phyloP scores from a whole-genome alignment of 345 rosid genomes.

The Anacardium occidentale region DNA sequence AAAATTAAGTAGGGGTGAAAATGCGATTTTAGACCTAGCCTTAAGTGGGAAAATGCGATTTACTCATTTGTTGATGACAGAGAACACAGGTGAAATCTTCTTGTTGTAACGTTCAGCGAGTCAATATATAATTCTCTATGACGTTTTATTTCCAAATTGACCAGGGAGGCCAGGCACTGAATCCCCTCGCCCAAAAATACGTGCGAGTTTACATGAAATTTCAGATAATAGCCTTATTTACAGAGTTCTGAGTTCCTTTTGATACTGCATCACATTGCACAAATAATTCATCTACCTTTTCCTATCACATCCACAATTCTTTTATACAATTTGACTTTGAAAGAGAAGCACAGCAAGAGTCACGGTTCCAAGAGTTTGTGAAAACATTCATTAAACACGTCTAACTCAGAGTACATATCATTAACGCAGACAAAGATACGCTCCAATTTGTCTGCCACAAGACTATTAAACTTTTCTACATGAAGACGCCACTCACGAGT shows the following conservation, averaged over 20 bases:
- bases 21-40: no score
- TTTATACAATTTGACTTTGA: not conserved
- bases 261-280: not conserved
- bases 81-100: no score
- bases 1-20: no score
- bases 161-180: no score
- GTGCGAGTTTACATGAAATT: not conserved
- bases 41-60: no score
- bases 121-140: not conserved
- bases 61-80: no score
- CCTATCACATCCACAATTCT: not conserved
- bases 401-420: constrained; percentile 11
- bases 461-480: not conserved
- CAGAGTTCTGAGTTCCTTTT: not conserved
- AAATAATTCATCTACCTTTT: not conserved
- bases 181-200: not conserved
- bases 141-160: not conserved
- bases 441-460: constrained; percentile 17
- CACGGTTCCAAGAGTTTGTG: not conserved
- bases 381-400: constrained; percentile 8
- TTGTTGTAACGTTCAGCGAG: not conserved
- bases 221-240: not conserved
- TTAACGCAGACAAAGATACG: not conserved
- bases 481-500: not conserved
- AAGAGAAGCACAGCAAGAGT: not conserved